A percentile compares a stretch with the other conserved stretches of the same genome.
phyloP scores from a whole-genome alignment of 1,284 basidiomycete genomes.

The Leccinum pachyderme region DNA sequence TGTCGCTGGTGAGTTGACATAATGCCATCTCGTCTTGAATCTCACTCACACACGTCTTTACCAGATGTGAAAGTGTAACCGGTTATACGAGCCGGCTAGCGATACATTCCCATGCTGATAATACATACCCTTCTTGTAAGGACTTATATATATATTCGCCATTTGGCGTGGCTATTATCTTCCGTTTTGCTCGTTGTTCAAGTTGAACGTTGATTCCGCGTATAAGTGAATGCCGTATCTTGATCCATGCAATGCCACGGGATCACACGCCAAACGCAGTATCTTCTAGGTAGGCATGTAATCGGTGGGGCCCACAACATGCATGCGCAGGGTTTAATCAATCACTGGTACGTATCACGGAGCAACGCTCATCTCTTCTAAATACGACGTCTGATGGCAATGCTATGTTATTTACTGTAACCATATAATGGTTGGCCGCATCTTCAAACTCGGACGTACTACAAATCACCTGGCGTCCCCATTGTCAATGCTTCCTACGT shows the following conservation, averaged over 20 bases:
- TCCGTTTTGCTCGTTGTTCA: background rate
- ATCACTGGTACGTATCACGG: background rate
- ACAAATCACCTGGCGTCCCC: background rate
- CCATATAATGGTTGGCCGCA: background rate
- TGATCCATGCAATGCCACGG: background rate
- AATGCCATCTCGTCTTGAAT: background rate
- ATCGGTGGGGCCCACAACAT: background rate
- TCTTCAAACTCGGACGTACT: background rate
- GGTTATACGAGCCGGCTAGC: background rate
- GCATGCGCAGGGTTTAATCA: background rate
- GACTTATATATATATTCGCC: background rate
- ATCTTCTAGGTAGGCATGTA: background rate
- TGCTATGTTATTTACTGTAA: too few species aligned
- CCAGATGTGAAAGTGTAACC: slow-evolving; percentile 22
- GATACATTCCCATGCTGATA: background rate
- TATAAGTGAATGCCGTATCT: background rate
- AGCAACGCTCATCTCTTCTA: background rate
- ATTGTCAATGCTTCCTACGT: background rate
- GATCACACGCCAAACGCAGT: background rate
- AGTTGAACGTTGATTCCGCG: background rate
- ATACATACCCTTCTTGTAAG: slow-evolving; percentile 8
- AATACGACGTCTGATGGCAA: background rate
- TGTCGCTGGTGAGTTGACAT: slow-evolving; percentile 57
- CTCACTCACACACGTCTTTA: slow-evolving; percentile 1
- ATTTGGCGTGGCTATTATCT: background rate